A percentile compares a stretch with the other conserved stretches of the same genome.
phyloP scores from a whole-genome alignment of 2,329 filamentous ascomycete species.

The Thelonectria discophora region DNA sequence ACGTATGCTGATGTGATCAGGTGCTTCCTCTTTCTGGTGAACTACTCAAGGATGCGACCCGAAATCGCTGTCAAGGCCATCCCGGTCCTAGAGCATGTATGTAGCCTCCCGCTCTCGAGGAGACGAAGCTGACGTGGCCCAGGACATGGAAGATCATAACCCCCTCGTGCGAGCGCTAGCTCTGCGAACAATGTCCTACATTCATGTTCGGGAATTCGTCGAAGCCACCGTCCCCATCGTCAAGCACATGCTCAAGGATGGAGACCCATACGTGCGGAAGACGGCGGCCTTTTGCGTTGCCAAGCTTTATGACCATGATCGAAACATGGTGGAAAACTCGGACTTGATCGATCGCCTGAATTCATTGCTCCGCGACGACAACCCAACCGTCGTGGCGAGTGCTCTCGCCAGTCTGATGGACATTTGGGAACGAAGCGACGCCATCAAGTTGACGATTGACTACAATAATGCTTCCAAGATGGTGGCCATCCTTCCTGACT shows the following conservation, averaged over 20 bases:
- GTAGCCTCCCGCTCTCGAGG: constrained; percentile 31
- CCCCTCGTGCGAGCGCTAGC: constrained; percentile 92
- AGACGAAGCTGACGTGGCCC: constrained; percentile 27
- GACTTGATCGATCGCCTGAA: constrained; percentile 94
- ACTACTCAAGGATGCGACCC: constrained; percentile 93
- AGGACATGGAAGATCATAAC: constrained; percentile 95
- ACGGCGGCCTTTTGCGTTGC: constrained; percentile 96
- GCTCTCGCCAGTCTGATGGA: constrained; percentile 92
- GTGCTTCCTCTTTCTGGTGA: constrained; percentile 97
- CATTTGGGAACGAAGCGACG: constrained; percentile 97
- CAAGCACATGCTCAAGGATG: constrained; percentile 82
- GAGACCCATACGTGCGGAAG: constrained; percentile 96
- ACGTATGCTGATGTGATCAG: constrained; percentile 56
- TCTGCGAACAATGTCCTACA: constrained; percentile 94
- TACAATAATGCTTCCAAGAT: constrained; percentile 98
- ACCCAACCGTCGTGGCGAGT: constrained; percentile 96
- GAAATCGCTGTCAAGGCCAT: constrained; percentile 94
- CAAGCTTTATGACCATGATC: constrained; percentile 97
- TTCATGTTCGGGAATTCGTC: constrained; percentile 95
- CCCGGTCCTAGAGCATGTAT: constrained; percentile 82
- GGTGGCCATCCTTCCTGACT: constrained; percentile 94
- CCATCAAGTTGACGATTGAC: constrained; percentile 97
- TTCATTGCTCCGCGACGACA: constrained; percentile 89
- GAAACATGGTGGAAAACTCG: constrained; percentile 85
- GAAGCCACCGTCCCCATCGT: constrained; percentile 87